Conservation (phyloP, 176 grass and related monocot species). For the Raddia distichophylla region DNA sequence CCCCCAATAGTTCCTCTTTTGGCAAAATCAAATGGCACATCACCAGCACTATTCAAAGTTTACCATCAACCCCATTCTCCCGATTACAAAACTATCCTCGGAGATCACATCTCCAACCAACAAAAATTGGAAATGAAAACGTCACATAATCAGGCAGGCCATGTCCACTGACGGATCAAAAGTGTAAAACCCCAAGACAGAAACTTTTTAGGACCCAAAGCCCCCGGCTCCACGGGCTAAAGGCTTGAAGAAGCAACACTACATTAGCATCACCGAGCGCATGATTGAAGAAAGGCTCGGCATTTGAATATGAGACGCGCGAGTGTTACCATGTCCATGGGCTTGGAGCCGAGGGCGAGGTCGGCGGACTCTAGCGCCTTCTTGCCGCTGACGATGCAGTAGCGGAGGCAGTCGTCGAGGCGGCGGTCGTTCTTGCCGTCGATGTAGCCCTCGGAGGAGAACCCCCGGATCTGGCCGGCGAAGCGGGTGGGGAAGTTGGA, state of each 20-base stretch:
- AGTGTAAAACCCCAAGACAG: not conserved
- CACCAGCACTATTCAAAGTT: not conserved
- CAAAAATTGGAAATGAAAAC: not conserved
- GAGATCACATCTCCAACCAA: not conserved
- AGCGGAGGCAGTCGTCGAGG: conserved; percentile 83
- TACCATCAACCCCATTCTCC: conserved; percentile 4
- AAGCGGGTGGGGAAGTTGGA: conserved; percentile 88
- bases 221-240: not conserved
- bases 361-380: conserved; percentile 72
- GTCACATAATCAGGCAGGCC: conserved; percentile 13
- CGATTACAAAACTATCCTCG: not conserved
- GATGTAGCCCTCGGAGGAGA: conserved; percentile 91
- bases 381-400: conserved; percentile 94
- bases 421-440: conserved; percentile 79
- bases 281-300: not conserved
- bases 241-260: not conserved
- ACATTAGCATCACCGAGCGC: not conserved
- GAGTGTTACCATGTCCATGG: conserved; percentile 56
- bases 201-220: not conserved
- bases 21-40: conserved; percentile 20
- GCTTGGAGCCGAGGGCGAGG: conserved; percentile 51
- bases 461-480: conserved; percentile 83
- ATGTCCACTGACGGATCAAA: conserved; percentile 18
- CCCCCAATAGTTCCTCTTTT: not conserved
- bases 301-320: conserved; percentile 5